These are phyloP conservation scores for Pseudopithomyces maydicus DNA, from an alignment of 2,329 filamentous ascomycete genomes.

Conservation along the genomic window DNA sequence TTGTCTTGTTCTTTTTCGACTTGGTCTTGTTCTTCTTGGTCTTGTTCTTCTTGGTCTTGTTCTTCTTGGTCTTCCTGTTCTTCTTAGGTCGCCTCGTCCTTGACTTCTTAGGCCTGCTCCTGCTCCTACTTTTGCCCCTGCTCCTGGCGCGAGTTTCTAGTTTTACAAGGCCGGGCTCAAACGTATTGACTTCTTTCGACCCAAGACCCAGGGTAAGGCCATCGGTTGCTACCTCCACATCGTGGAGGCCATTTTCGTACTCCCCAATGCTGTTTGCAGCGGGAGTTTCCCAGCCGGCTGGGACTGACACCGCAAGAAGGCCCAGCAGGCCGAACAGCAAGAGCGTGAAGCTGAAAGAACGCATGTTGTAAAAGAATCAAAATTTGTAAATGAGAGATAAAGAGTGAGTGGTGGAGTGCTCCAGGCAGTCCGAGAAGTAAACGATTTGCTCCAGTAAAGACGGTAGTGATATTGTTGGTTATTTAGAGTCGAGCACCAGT, in stretches of 20 bases:
- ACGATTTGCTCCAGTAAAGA: not conserved
- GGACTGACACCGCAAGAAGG: conserved; percentile 1
- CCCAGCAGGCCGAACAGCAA: not conserved
- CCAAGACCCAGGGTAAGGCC: not conserved
- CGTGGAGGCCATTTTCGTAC: not conserved
- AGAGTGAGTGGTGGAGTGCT: not conserved
- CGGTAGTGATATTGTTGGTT: conserved; percentile 1
- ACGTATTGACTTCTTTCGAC: conserved; percentile 2
- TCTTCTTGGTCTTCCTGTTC: conserved; percentile 1
- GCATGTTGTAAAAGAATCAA: conserved; percentile 1
- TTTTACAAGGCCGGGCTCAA: not conserved
- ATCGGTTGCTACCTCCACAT: not conserved
- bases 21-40: not conserved
- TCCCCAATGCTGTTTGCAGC: conserved; percentile 1
- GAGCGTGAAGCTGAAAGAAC: conserved; percentile 3
- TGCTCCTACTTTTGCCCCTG: too few relatives aligned
- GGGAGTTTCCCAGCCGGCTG: not conserved
- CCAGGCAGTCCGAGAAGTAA: not conserved
- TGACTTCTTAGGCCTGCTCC: not conserved
- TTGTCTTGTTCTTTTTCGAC: not conserved
- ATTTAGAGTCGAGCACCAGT: not conserved
- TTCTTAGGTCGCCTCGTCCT: conserved; percentile 1
- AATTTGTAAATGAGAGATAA: not conserved
- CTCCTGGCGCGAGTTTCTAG: not conserved
- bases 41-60: not conserved